Conservation (phyloP, 169 alveolate genomes). For the Eimeria necatrix region DNA sequence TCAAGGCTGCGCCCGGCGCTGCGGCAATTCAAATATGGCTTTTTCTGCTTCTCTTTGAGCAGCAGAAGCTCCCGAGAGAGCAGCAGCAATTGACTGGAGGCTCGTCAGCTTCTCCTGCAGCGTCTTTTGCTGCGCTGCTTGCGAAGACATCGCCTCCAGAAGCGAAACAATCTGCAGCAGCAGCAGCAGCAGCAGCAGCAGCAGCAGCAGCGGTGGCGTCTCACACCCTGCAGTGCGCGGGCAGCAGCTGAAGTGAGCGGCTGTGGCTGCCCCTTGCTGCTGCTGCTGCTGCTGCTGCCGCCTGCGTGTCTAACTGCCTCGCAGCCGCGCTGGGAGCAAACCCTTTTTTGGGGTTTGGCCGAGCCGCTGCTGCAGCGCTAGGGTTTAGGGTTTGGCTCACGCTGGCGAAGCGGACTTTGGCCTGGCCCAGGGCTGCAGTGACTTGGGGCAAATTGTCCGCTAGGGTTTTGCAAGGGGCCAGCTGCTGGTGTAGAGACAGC, state of each 20-base stretch:
- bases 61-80: neutral
- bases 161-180: conserved; percentile 9
- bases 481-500: conserved; percentile 1
- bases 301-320: too few relatives aligned
- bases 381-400: conserved; percentile 35
- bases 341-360: too few relatives aligned
- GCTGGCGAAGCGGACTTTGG: conserved; percentile 9
- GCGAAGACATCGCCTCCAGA: neutral
- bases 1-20: too few relatives aligned
- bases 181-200: too few relatives aligned
- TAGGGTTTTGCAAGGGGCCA: neutral
- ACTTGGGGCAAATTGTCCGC: neutral
- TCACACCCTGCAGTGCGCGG: too few relatives aligned
- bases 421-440: neutral
- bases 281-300: too few relatives aligned
- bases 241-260: too few relatives aligned
- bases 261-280: too few relatives aligned
- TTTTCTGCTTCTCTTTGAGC: neutral
- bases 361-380: neutral
- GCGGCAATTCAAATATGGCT: too few relatives aligned
- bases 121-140: conserved; percentile 1
- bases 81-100: neutral
- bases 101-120: neutral
- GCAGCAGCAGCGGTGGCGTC: too few relatives aligned
- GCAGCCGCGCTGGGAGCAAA: too few relatives aligned